A percentile compares a stretch with the other conserved stretches of the same genome.
Evolutionary conservation across 2,329 filamentous ascomycete genomes (phyloP).

Genomic region (Aspergillus sp.): DNA sequence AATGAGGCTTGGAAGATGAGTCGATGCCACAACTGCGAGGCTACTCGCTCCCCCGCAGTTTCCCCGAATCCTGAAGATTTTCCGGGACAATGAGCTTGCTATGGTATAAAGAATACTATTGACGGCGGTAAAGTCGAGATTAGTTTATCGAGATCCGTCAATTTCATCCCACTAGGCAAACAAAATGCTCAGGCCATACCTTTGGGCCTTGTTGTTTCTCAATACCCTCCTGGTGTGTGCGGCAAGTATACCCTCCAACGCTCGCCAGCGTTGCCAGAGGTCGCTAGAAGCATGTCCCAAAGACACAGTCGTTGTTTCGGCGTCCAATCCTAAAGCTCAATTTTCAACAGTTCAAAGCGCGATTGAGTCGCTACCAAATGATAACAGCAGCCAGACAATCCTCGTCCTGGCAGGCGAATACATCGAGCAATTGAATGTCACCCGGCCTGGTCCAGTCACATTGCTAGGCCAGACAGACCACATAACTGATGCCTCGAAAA

Average conservation of each 20-base stretch:
- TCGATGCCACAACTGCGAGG: not conserved
- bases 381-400: constrained; percentile 53
- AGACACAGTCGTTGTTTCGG: constrained; percentile 30
- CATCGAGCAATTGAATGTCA: constrained; percentile 65
- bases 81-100: constrained; percentile 1
- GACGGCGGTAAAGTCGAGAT: not conserved
- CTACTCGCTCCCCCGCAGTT: constrained; percentile 13
- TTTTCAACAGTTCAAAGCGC: constrained; percentile 49
- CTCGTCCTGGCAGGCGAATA: constrained; percentile 62
- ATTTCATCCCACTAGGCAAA: not conserved
- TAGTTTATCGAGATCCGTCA: not conserved
- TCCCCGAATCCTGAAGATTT: constrained; percentile 10
- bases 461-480: constrained; percentile 59
- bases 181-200: constrained; percentile 10
- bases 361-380: constrained; percentile 47
- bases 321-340: constrained; percentile 19
- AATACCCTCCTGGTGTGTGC: constrained; percentile 9
- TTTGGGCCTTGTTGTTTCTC: constrained; percentile 11
- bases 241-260: constrained; percentile 7
- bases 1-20: constrained; percentile 4
- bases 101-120: constrained; percentile 4
- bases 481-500: constrained; percentile 48
- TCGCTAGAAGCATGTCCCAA: constrained; percentile 26
- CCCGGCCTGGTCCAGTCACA: constrained; percentile 60
- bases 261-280: constrained; percentile 26